phyloP scores from a whole-genome alignment of 2,329 filamentous ascomycete species.

The Botrytis pseudocinerea region DNA sequence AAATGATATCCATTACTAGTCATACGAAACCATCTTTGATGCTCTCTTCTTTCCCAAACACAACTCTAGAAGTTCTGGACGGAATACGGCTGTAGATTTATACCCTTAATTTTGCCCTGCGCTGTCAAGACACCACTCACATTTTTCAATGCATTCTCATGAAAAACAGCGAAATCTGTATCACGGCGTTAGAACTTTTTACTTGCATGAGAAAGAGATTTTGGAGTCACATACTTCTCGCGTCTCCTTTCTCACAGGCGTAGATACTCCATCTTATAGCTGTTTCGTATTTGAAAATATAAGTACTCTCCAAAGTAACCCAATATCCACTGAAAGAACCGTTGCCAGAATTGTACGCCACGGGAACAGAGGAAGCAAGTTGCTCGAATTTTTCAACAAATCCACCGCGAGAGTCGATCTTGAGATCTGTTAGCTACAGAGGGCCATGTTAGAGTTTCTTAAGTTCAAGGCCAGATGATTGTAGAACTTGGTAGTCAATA shows the following conservation, averaged over 20 bases:
- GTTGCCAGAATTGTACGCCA: slow-evolving; percentile 9
- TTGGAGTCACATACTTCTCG: background rate
- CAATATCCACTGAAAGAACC: slow-evolving; percentile 12
- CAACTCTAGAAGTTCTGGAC: background rate
- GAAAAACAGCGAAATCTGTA: slow-evolving; percentile 18
- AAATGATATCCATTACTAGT: background rate
- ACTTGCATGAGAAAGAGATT: background rate
- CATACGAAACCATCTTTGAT: background rate
- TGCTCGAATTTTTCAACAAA: slow-evolving; percentile 19
- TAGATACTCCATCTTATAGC: slow-evolving; percentile 18
- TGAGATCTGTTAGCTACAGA: slow-evolving; percentile 1
- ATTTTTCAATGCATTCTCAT: slow-evolving; percentile 17
- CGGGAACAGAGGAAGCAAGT: slow-evolving; percentile 1
- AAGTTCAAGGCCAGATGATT: too few relatives aligned
- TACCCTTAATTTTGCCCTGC: slow-evolving; percentile 5
- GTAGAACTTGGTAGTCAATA: background rate
- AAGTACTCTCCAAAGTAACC: slow-evolving; percentile 10
- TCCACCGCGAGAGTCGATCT: background rate
- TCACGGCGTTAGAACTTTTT: background rate
- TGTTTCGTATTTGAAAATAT: slow-evolving; percentile 18
- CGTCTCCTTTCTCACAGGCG: slow-evolving; percentile 11
- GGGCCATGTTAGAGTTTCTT: background rate
- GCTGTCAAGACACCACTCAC: slow-evolving; percentile 8
- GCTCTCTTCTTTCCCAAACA: background rate
- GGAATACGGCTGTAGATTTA: background rate